A percentile compares a stretch with the other conserved stretches of the same genome.
These are phyloP conservation scores for Aciculosporium take DNA, from an alignment of 2,329 filamentous ascomycete species.

Conservation along the genomic window DNA sequence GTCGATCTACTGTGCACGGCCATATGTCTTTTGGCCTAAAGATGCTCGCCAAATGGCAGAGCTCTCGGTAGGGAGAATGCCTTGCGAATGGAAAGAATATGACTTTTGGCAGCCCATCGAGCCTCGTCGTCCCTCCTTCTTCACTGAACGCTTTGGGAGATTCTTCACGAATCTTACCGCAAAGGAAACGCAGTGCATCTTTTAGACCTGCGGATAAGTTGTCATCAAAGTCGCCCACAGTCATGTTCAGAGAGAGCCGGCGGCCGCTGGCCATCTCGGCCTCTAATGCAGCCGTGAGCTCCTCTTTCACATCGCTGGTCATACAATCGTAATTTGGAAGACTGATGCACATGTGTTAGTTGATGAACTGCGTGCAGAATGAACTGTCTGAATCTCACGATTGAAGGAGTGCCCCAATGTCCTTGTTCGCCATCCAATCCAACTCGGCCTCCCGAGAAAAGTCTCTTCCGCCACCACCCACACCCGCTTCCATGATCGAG, in stretches of 20 bases:
- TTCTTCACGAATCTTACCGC: background rate
- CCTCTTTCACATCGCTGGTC: conserved; percentile 3
- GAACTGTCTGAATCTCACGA: conserved; percentile 13
- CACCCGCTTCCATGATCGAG: conserved; percentile 58
- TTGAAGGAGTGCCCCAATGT: conserved; percentile 34
- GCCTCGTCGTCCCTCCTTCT: background rate
- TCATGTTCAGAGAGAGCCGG: conserved; percentile 14
- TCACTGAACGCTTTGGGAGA: background rate
- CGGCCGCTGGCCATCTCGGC: conserved; percentile 11
- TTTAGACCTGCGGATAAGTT: conserved; percentile 7
- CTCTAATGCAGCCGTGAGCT: conserved; percentile 7
- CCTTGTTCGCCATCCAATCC: conserved; percentile 38
- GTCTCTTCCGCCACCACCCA: conserved; percentile 68
- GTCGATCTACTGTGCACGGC: conserved; percentile 61
- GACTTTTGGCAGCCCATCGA: conserved; percentile 20
- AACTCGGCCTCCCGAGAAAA: conserved; percentile 54
- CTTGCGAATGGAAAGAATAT: conserved; percentile 72
- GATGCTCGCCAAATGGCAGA: conserved; percentile 52
- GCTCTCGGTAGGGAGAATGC: conserved; percentile 74
- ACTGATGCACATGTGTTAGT: conserved; percentile 9
- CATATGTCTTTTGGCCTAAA: conserved; percentile 66
- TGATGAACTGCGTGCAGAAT: background rate
- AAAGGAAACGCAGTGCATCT: background rate
- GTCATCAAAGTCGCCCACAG: conserved; percentile 8
- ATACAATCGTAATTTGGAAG: conserved; percentile 7